Conservation (phyloP, 345 rosid genomes). For the Eutrema yunnanense region DNA sequence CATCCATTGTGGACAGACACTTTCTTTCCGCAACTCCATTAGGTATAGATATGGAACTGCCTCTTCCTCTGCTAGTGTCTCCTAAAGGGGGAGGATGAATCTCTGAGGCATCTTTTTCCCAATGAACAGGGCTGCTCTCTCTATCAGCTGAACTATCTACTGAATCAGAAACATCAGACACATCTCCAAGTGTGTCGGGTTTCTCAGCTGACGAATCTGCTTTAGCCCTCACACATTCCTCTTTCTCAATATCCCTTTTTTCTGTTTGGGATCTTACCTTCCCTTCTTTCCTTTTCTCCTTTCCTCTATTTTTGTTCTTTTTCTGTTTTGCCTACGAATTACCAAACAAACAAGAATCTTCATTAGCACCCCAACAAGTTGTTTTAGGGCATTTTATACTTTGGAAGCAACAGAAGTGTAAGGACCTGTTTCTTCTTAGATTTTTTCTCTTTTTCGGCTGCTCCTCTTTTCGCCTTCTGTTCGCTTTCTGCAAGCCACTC, state of each 20-base stretch:
- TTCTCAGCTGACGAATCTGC: conserved; percentile 47
- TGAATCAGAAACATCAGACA: conserved; percentile 69
- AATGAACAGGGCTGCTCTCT: conserved; percentile 62
- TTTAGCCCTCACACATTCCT: conserved; percentile 36
- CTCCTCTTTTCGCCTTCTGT: conserved; percentile 74
- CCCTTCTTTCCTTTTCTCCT: conserved; percentile 74
- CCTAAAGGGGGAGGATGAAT: conserved; percentile 49
- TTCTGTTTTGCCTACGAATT: conserved; percentile 67
- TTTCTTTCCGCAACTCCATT: conserved; percentile 57
- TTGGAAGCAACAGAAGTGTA: background rate
- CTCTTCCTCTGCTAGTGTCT: conserved; percentile 37
- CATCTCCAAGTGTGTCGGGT: conserved; percentile 52
- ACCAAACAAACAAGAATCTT: conserved; percentile 8
- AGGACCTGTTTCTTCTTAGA: conserved; percentile 84
- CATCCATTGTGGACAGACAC: conserved; percentile 49
- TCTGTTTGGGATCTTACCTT: conserved; percentile 27
- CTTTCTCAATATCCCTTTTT: conserved; percentile 44
- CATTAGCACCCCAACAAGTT: background rate
- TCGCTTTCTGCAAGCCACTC: conserved; percentile 74
- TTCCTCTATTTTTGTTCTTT: conserved; percentile 66
- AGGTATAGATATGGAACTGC: conserved; percentile 21
- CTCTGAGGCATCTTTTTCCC: conserved; percentile 78
- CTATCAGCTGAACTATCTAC: conserved; percentile 61
- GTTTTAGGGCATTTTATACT: background rate
- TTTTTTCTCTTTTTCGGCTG: conserved; percentile 68